Evolutionary conservation across 495 filamentous ascomycete species (phyloP), one percentile per base, ranked within the genome.

Genomic region (Cudoniella acicularis): DNA sequence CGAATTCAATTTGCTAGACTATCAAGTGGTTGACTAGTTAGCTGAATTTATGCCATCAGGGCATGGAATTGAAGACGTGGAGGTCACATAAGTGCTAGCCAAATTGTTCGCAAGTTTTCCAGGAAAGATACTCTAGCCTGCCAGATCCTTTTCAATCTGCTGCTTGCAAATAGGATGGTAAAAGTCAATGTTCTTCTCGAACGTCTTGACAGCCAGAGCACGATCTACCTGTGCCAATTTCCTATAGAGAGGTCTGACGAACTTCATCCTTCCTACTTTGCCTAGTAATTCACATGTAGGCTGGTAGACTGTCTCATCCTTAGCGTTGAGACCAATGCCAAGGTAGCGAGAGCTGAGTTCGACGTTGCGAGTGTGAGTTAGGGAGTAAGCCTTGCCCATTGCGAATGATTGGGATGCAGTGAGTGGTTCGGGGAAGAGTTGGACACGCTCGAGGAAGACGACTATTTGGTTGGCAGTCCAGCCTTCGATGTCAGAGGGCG

Each of bases 191-290:
- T 96, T 85, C 76, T 87, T 87, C 77, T 90, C 78, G 65, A 96
- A 96, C 0, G 93, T 96, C 69, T 82, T 77, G 43, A 91, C 62
- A 8, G 94, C 93, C 67, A 96, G 70, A 25, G 83, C 72, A 26
- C 82, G 77, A 74, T 96, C 87, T 1, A 87, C 79, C 64, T 84
- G 83, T 63, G 86, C 86, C 63, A 98, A 73, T 55, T 80, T 75
- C 61, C 85, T 81, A 75, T 84, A 94, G 70, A 98, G 71, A 52
- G 92, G 89, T 59, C 91, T 80, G 54, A 96, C 91, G 71, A 93
- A 97, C 80, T 98, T 98, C 93, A 98, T 96, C 51, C 94, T 82
- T 3, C 93, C 93, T 60, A 96, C 91, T 16, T 78, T 79, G 2
- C 90, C 87, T 40, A 97, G 76, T 16, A 96, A 76, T 51, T 90